Percentiles rank a stretch among this genome's conserved stretches.
Evolutionary conservation across 306 rosid genomes (phyloP).

Genomic region (Trifolium subterraneum): DNA sequence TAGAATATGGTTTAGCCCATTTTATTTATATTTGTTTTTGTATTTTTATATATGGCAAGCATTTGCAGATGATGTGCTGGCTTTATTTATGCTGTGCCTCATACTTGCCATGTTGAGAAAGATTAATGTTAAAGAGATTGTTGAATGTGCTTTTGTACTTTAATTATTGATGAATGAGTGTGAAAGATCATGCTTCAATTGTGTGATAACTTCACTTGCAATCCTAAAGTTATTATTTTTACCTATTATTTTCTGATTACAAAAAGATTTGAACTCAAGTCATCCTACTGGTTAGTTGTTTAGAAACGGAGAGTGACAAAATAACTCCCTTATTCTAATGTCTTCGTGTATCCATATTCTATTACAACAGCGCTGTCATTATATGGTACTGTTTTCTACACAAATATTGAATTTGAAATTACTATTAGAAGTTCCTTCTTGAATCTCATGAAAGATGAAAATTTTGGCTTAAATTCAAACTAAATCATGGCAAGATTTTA

Average conservation of each 20-base stretch:
- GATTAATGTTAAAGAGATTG: conserved; percentile 31
- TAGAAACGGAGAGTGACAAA: too few species aligned
- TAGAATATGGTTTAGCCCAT: conserved; percentile 45
- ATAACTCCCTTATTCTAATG: too few species aligned
- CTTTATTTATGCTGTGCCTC: conserved; percentile 46
- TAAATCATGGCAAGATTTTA: neutral
- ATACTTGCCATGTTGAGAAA: conserved; percentile 38
- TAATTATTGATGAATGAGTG: conserved; percentile 36
- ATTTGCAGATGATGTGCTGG: conserved; percentile 43
- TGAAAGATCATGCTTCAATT: conserved; percentile 25
- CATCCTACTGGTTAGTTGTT: neutral
- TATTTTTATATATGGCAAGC: conserved; percentile 17
- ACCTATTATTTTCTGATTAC: neutral
- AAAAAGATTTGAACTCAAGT: neutral
- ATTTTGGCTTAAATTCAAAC: neutral
- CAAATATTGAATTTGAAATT: too few species aligned
- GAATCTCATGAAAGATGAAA: neutral
- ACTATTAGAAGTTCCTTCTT: neutral
- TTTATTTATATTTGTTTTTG: conserved; percentile 31
- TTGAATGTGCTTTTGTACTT: conserved; percentile 39
- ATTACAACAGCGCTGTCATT: too few species aligned
- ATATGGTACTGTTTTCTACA: too few species aligned
- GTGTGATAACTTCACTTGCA: conserved; percentile 30
- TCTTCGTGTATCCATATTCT: too few species aligned
- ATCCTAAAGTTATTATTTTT: conserved; percentile 18